A percentile compares a stretch with the other conserved stretches of the same genome.
Conservation (phyloP, 73 alveolate species). For the Effrenium voratum region DNA sequence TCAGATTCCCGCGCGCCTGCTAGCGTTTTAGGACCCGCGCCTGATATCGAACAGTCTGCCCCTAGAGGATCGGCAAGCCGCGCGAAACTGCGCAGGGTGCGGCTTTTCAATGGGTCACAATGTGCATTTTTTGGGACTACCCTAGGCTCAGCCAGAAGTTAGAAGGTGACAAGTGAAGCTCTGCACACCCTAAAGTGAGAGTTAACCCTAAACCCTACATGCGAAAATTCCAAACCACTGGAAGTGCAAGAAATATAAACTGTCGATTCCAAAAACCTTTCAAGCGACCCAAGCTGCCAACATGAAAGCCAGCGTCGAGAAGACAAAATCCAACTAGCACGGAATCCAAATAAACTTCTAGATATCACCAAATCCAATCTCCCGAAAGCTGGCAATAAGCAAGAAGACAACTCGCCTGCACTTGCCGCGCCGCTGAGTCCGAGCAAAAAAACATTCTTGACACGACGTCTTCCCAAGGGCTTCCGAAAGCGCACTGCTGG, state of each 20-base stretch:
- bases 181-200: not conserved
- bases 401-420: no score
- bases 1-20: no score
- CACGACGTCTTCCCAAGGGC: no score
- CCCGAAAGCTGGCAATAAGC: no score
- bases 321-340: no score
- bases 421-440: no score
- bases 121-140: not conserved
- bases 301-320: no score
- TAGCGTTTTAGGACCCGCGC: no score
- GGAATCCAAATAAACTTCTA: no score
- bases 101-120: not conserved
- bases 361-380: no score
- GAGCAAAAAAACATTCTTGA: no score
- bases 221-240: not conserved
- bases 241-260: not conserved
- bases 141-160: not conserved
- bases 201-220: not conserved
- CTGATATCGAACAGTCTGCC: not conserved
- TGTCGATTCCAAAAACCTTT: not conserved
- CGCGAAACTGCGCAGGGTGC: not conserved
- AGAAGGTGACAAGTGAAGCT: not conserved
- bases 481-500: slow-evolving; percentile 40
- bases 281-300: not conserved
- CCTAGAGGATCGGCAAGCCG: not conserved